phyloP scores from a whole-genome alignment of 179 eudicot species.

The Kewa caespitosa region DNA sequence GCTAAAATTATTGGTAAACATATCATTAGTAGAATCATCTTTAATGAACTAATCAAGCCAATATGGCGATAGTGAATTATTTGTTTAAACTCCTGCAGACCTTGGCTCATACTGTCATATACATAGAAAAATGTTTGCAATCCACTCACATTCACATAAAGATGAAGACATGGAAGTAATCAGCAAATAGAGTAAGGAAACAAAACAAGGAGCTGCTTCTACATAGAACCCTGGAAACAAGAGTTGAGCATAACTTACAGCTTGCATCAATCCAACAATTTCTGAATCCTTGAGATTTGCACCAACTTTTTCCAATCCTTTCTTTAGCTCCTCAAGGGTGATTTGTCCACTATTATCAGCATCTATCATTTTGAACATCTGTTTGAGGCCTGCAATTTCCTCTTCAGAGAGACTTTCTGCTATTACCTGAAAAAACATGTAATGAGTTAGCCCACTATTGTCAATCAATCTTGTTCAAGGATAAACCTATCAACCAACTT shows the following conservation, averaged over 20 bases:
- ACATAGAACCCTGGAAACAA: background rate
- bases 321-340: constrained; percentile 46
- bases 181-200: background rate
- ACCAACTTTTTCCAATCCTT: constrained; percentile 46
- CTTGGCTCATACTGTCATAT: background rate
- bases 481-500: background rate
- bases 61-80: background rate
- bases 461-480: background rate
- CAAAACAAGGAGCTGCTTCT: background rate
- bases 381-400: constrained; percentile 45
- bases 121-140: background rate
- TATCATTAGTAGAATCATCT: no score
- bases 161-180: background rate
- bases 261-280: constrained; percentile 41
- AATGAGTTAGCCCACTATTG: background rate
- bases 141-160: background rate
- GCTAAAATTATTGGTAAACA: no score
- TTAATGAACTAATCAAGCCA: background rate
- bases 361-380: constrained; percentile 50
- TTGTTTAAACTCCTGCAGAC: background rate
- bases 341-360: constrained; percentile 45
- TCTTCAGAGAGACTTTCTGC: constrained; percentile 50
- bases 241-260: constrained; percentile 33
- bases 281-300: constrained; percentile 43
- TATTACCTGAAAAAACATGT: constrained; percentile 32